These are phyloP conservation scores for Nadsonia fulvescens DNA, from an alignment of 805 yeast species.

Conservation along the genomic window DNA sequence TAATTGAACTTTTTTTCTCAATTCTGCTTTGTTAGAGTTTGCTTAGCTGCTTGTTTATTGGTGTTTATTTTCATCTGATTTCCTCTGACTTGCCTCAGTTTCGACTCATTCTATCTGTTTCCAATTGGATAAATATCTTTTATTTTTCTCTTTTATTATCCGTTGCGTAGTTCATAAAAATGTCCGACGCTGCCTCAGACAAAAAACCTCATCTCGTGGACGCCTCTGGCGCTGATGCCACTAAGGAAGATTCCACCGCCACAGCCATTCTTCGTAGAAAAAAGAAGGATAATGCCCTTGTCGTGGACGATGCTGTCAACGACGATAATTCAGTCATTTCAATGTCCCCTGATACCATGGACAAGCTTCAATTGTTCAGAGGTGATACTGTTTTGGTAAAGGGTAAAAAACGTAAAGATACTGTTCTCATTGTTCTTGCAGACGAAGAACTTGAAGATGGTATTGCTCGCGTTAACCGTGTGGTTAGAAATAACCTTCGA, in stretches of 20 bases:
- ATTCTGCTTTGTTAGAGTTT: no score
- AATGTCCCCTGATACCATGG: slow-evolving; percentile 91
- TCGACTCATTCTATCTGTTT: no score
- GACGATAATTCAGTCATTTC: slow-evolving; percentile 96
- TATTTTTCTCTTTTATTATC: no score
- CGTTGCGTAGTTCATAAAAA: no score
- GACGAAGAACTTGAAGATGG: slow-evolving; percentile 97
- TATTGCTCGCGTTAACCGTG: slow-evolving; percentile 82
- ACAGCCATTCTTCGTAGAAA: slow-evolving; percentile 93
- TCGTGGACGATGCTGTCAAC: slow-evolving; percentile 92
- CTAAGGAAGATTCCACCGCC: slow-evolving; percentile 59
- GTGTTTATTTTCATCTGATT: no score
- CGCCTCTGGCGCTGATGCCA: slow-evolving; percentile 48
- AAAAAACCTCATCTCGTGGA: slow-evolving; percentile 26
- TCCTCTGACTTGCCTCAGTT: no score
- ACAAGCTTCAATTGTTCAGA: slow-evolving; percentile 79
- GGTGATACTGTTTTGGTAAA: slow-evolving; percentile 96
- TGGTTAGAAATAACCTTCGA: slow-evolving; percentile 86
- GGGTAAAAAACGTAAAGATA: slow-evolving; percentile 96
- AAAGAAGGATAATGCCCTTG: slow-evolving; percentile 89
- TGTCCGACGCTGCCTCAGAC: no score
- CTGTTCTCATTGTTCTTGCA: slow-evolving; percentile 85
- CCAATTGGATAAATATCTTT: no score
- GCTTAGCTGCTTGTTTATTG: no score
- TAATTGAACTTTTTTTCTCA: no score